Conservation (phyloP, 2,329 filamentous ascomycete genomes). For the Lasiodiplodia theobromae region DNA sequence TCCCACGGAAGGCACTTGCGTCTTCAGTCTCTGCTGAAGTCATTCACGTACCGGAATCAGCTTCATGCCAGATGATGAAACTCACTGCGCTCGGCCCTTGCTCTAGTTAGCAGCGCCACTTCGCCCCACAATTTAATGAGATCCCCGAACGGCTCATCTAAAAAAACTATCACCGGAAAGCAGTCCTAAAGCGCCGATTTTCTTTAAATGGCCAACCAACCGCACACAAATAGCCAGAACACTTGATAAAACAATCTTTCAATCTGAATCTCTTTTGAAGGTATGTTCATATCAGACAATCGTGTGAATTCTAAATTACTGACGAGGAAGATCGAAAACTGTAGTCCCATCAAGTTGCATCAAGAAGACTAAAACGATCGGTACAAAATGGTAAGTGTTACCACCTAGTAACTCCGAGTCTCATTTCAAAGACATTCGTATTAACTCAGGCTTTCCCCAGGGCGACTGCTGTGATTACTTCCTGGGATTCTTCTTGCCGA, state of each 20-base stretch:
- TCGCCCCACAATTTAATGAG: neutral
- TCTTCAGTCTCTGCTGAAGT: too few relatives aligned
- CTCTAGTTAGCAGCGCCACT: neutral
- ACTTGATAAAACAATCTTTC: neutral
- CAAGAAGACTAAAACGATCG: neutral
- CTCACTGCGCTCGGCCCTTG: neutral
- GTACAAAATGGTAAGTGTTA: too few relatives aligned
- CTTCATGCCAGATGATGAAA: too few relatives aligned
- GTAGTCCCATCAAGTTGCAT: neutral
- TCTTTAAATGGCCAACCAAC: neutral
- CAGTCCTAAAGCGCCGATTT: neutral
- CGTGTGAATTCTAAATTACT: neutral
- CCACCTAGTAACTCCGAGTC: too few relatives aligned
- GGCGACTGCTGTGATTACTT: constrained; percentile 8
- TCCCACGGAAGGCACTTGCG: too few relatives aligned
- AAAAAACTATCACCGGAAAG: neutral
- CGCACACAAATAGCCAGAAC: too few relatives aligned
- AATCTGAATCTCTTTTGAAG: neutral
- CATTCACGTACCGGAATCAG: too few relatives aligned
- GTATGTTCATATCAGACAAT: neutral
- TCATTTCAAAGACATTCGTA: too few relatives aligned
- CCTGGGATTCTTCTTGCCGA: constrained; percentile 6
- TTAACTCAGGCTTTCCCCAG: neutral
- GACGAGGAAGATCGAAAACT: neutral
- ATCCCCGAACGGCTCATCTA: neutral